Evolutionary conservation across 1,284 basidiomycete species (phyloP).

Genomic region (Puccinia horiana): DNA sequence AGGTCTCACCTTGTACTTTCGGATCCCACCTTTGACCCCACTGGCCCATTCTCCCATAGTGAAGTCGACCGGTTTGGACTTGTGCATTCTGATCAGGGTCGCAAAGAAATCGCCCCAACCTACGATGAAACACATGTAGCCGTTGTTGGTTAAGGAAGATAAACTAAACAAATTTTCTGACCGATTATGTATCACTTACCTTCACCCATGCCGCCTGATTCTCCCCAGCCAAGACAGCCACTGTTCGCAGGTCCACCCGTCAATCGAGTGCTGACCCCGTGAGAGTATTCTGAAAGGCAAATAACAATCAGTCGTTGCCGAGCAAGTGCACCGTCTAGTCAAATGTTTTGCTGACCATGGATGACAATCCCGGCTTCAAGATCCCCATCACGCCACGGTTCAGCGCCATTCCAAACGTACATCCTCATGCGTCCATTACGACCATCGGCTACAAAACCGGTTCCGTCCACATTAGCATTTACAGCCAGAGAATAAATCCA

Average conservation of each 20-base stretch:
- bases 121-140: constrained; percentile 57
- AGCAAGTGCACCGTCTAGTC: no score
- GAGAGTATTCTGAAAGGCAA: constrained; percentile 61
- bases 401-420: constrained; percentile 90
- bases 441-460: constrained; percentile 56
- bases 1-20: constrained; percentile 68
- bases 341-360: constrained; percentile 28
- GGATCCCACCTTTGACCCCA: constrained; percentile 74
- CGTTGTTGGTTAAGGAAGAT: background rate
- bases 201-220: constrained; percentile 85
- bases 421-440: constrained; percentile 88
- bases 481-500: background rate
- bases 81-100: constrained; percentile 68
- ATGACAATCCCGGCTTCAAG: constrained; percentile 66
- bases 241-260: constrained; percentile 92
- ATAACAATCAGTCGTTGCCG: constrained; percentile 1
- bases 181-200: constrained; percentile 45
- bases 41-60: constrained; percentile 94
- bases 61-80: constrained; percentile 54
- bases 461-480: background rate
- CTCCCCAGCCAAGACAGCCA: constrained; percentile 90
- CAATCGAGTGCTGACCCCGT: constrained; percentile 87
- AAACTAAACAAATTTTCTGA: background rate
- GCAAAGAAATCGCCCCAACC: constrained; percentile 73
- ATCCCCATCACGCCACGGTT: constrained; percentile 89